phyloP scores from a whole-genome alignment of 208 protist species.

The Herpetomonas samuelpessoai region DNA sequence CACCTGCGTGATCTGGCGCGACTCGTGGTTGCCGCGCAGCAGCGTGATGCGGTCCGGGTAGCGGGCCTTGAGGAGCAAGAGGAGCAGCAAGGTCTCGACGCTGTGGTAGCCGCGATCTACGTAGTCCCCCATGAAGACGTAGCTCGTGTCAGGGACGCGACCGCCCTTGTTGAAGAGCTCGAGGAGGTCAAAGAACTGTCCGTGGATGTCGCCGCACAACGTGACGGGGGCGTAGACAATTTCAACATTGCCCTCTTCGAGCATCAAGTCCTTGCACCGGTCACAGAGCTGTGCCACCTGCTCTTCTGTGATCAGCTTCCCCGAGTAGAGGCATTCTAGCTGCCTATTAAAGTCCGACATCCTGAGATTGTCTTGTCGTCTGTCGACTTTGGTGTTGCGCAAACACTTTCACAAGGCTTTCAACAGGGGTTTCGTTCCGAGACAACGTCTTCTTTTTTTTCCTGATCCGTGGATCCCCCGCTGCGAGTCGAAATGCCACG shows the following conservation, averaged over 20 bases:
- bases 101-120: constrained; percentile 95
- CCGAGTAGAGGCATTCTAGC: constrained; percentile 78
- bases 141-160: constrained; percentile 75
- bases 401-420: too few species aligned
- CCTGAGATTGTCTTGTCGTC: too few species aligned
- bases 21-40: constrained; percentile 97
- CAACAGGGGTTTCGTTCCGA: too few species aligned
- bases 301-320: constrained; percentile 91
- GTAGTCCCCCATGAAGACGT: constrained; percentile 94
- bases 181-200: constrained; percentile 98
- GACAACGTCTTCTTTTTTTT: too few species aligned
- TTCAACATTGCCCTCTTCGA: constrained; percentile 96
- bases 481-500: too few species aligned
- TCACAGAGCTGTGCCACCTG: constrained; percentile 89
- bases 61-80: constrained; percentile 92
- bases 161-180: constrained; percentile 97
- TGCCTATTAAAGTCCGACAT: constrained; percentile 60
- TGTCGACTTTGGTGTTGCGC: too few species aligned
- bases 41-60: constrained; percentile 95
- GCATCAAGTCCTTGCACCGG: constrained; percentile 86
- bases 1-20: constrained; percentile 95
- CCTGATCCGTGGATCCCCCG: too few species aligned
- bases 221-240: constrained; percentile 95
- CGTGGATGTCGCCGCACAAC: constrained; percentile 99
- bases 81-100: constrained; percentile 89